phyloP scores from a whole-genome alignment of 1,284 basidiomycete species.

The Athelia sp. region DNA sequence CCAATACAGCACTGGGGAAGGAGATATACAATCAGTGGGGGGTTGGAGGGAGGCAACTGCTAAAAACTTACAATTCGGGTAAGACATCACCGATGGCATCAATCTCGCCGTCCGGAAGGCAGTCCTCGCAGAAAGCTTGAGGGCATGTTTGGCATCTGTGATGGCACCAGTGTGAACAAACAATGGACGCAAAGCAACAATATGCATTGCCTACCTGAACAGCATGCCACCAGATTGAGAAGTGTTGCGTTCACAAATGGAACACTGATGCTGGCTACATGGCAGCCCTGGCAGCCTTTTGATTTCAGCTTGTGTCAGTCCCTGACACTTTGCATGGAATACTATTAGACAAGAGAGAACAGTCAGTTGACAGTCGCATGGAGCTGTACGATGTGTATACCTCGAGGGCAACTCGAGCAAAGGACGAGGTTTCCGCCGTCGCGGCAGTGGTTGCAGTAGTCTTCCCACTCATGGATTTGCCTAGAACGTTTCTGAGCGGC shows the following conservation, averaged over 20 bases:
- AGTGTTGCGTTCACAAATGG: constrained; percentile 34
- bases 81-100: constrained; percentile 46
- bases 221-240: constrained; percentile 44
- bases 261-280: constrained; percentile 50
- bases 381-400: constrained; percentile 22
- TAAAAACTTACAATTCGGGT: constrained; percentile 48
- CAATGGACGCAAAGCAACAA: neutral
- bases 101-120: constrained; percentile 42
- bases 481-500: constrained; percentile 21
- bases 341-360: constrained; percentile 26
- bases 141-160: constrained; percentile 54
- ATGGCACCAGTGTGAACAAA: constrained; percentile 1
- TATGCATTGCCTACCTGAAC: constrained; percentile 34
- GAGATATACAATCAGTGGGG: constrained; percentile 6
- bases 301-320: constrained; percentile 24
- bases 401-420: constrained; percentile 48
- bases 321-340: constrained; percentile 45
- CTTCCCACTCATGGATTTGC: constrained; percentile 40
- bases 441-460: constrained; percentile 52
- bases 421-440: constrained; percentile 51
- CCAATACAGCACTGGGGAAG: constrained; percentile 31
- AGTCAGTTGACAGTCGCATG: neutral
- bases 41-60: neutral
- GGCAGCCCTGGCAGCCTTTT: constrained; percentile 17
- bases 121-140: constrained; percentile 57